A percentile compares a stretch with the other conserved stretches of the same genome.
Conservation (phyloP, 1,284 basidiomycete genomes). For the Fomitopsis palustris region DNA sequence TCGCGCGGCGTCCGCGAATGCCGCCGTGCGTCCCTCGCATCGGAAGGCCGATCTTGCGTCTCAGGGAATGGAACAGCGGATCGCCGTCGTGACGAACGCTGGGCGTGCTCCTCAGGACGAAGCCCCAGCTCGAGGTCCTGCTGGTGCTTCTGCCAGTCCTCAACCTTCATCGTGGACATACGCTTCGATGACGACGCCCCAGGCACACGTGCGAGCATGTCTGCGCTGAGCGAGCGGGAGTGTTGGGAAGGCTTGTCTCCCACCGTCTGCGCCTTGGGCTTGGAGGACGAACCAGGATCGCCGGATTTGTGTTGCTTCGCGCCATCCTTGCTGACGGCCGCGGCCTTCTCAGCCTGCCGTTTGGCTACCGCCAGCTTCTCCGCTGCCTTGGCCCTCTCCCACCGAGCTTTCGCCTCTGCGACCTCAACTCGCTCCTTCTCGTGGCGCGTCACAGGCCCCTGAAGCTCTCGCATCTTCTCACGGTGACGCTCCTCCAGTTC, state of each 20-base stretch:
- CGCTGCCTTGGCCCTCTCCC: constrained; percentile 67
- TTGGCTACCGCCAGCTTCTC: constrained; percentile 68
- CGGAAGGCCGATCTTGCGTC: constrained; percentile 14
- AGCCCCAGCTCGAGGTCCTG: constrained; percentile 35
- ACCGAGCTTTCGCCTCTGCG: constrained; percentile 64
- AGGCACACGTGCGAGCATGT: constrained; percentile 47
- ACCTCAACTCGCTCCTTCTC: constrained; percentile 70
- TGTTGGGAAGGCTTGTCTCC: constrained; percentile 33
- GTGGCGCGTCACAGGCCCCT: constrained; percentile 69
- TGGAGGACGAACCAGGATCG: constrained; percentile 27
- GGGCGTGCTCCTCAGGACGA: constrained; percentile 27
- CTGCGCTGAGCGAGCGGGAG: constrained; percentile 53
- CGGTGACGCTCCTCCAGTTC: constrained; percentile 79
- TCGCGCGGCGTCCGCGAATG: constrained; percentile 19
- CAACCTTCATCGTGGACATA: constrained; percentile 72
- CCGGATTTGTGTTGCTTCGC: constrained; percentile 45
- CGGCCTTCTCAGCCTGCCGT: constrained; percentile 68
- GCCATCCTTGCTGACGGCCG: constrained; percentile 43
- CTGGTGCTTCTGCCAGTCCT: constrained; percentile 78
- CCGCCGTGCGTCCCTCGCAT: constrained; percentile 21
- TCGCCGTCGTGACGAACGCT: constrained; percentile 14
- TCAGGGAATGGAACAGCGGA: constrained; percentile 37
- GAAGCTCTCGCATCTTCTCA: constrained; percentile 72
- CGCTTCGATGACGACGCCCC: constrained; percentile 50
- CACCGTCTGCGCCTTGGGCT: constrained; percentile 27